Conservation (phyloP, 2,329 filamentous ascomycete species). For the Didymella sp. region DNA sequence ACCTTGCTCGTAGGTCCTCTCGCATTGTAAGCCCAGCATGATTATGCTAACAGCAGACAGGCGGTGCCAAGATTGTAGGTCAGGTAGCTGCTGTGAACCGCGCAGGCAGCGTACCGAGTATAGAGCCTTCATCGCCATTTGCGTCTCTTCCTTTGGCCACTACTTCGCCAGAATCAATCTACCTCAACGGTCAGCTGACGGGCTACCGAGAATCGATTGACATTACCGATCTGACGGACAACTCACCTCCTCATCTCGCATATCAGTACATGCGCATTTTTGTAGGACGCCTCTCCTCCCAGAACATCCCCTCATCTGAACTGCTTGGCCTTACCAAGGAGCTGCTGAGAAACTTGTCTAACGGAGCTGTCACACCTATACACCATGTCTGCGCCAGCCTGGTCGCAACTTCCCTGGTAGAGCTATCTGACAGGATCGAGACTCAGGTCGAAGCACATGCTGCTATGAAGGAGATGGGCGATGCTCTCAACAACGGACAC, state of each 20-base stretch:
- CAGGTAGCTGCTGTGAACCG: slow-evolving; percentile 40
- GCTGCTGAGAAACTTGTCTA: slow-evolving; percentile 37
- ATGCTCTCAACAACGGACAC: slow-evolving; percentile 41
- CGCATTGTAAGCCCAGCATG: not conserved
- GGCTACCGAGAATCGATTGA: slow-evolving; percentile 45
- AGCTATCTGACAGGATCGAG: slow-evolving; percentile 46
- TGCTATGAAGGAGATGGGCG: slow-evolving; percentile 47
- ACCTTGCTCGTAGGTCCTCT: slow-evolving; percentile 46
- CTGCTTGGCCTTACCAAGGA: slow-evolving; percentile 38
- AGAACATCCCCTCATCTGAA: slow-evolving; percentile 33
- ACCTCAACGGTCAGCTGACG: slow-evolving; percentile 41
- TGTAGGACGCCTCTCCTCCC: slow-evolving; percentile 38
- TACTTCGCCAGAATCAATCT: slow-evolving; percentile 36
- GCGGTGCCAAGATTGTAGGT: slow-evolving; percentile 43
- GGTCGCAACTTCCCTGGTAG: slow-evolving; percentile 44
- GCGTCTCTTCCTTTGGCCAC: slow-evolving; percentile 35
- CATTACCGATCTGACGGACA: slow-evolving; percentile 36
- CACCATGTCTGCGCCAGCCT: slow-evolving; percentile 48
- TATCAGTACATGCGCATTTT: slow-evolving; percentile 48
- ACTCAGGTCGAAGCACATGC: slow-evolving; percentile 47
- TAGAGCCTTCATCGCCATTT: slow-evolving; percentile 40
- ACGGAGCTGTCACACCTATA: slow-evolving; percentile 40
- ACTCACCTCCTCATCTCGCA: slow-evolving; percentile 44
- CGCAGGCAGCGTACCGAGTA: slow-evolving; percentile 39
- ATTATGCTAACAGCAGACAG: slow-evolving; percentile 26